phyloP scores from a whole-genome alignment of 495 filamentous ascomycete species.

The Penicillium bovifimosum region DNA sequence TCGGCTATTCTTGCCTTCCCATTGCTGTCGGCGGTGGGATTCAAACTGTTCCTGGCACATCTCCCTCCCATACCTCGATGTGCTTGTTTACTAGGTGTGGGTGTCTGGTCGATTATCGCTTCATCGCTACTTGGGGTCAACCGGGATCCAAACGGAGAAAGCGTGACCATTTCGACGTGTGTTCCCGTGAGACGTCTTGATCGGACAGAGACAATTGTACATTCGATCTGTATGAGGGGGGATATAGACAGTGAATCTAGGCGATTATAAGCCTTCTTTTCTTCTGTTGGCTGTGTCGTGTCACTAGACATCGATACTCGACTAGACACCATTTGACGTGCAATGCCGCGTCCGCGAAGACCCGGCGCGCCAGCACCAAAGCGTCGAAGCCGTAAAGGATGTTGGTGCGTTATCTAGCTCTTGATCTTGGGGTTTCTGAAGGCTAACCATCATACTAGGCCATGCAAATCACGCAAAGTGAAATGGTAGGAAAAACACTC shows the following conservation, averaged over 20 bases:
- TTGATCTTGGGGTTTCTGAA: neutral
- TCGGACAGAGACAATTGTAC: neutral
- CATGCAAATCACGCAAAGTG: constrained; percentile 79
- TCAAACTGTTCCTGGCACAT: constrained; percentile 18
- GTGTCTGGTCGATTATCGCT: constrained; percentile 42
- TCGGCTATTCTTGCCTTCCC: neutral
- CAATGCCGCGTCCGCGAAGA: constrained; percentile 65
- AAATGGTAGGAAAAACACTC: constrained; percentile 54
- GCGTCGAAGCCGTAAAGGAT: constrained; percentile 74
- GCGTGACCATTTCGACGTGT: constrained; percentile 12
- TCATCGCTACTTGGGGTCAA: constrained; percentile 38
- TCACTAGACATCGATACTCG: neutral
- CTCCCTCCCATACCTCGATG: constrained; percentile 40
- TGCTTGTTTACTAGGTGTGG: constrained; percentile 37
- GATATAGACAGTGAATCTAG: neutral
- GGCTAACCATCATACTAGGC: constrained; percentile 43
- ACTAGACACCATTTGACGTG: constrained; percentile 10
- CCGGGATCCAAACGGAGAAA: constrained; percentile 29
- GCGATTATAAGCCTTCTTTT: constrained; percentile 5
- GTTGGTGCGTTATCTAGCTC: constrained; percentile 58
- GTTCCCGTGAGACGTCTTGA: constrained; percentile 13
- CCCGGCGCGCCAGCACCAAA: constrained; percentile 63
- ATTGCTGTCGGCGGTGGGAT: constrained; percentile 17
- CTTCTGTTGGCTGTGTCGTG: neutral
- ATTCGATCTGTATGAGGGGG: neutral